Percentiles rank a stretch among this genome's conserved stretches.
Evolutionary conservation across 169 alveolate genomes (phyloP).

Genomic region (Cyclospora cayetanensis): DNA sequence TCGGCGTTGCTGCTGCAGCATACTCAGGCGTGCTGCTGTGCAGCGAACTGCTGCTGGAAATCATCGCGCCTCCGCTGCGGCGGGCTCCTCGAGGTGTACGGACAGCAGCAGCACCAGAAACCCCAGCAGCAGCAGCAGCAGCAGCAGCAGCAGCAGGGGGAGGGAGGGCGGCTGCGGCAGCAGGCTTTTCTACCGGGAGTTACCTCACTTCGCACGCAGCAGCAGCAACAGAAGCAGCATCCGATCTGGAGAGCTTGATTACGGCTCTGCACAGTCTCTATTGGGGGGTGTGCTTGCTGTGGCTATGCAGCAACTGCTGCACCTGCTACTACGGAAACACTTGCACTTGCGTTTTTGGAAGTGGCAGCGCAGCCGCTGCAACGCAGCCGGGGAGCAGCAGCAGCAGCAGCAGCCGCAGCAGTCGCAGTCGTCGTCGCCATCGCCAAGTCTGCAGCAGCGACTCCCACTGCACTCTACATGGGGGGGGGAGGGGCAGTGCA

Average conservation of each 20-base stretch:
- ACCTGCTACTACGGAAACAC: slow-evolving; percentile 19
- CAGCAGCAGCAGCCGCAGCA: slow-evolving; percentile 47
- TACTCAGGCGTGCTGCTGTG: neutral
- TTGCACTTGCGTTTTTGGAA: neutral
- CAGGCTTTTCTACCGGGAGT: neutral
- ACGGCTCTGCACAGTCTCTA: neutral
- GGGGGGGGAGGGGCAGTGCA: too few relatives aligned
- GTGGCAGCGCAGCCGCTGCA: neutral
- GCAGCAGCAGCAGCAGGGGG: neutral
- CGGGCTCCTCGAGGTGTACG: neutral
- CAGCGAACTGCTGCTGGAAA: slow-evolving; percentile 20
- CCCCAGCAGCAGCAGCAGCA: slow-evolving; percentile 27
- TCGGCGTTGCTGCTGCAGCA: slow-evolving; percentile 12
- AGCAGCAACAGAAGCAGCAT: slow-evolving; percentile 43
- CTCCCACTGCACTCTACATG: too few relatives aligned
- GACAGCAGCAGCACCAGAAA: neutral
- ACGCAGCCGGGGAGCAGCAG: neutral
- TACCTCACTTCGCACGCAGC: neutral
- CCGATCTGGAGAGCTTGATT: neutral
- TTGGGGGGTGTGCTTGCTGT: neutral
- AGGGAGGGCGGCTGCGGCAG: neutral
- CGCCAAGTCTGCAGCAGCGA: too few relatives aligned
- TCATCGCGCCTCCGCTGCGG: slow-evolving; percentile 3
- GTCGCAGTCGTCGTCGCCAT: too few relatives aligned
- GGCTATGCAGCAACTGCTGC: slow-evolving; percentile 41